Base-by-base conservation (phyloP, 2,329 filamentous ascomycete genomes). In the Penicillium sp. region DNA sequence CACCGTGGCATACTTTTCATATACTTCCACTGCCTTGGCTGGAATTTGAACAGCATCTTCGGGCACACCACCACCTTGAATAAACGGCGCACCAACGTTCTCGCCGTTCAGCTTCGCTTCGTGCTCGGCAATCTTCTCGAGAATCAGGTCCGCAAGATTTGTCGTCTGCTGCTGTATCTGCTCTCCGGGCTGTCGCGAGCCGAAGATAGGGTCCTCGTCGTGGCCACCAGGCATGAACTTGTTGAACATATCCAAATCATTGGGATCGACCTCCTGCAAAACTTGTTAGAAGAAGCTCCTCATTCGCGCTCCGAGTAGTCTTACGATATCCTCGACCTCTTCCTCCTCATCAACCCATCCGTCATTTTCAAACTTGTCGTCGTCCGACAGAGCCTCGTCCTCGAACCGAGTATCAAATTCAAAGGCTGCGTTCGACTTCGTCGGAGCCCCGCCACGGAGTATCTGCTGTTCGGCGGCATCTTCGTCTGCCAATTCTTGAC, bases 91-190 rank as follows among this genome's bases (percentile, higher is more conserved):
- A 50, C 63, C 61, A 14, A 38, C 52, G 43, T 77, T 74, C 47
- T 79, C 72, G 3, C 74, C 76, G 12, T 74, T 81, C 64, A 88
- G 82, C 35, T 83, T 83, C 4, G 91, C 90, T 79, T 99, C 95
- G 70, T 96, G 91, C 60, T 90, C 89, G 4, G 92, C 92, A 72
- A 99, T 99, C 78, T 96, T 96, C 72, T 94, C 88, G 59, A 99
- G 80, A 65, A 99, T 99, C 63, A 99, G 81, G 71, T 96, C 93
- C 15, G 95, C 92, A 58, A 99, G 82, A 75, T 98, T 96, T 63
- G 90, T 91, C 14, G 84, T 82, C 59, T 84, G 80, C 14, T 31
- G 79, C 14, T 53, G 50, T 15, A 82, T 82, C 42, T 80, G 79
- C 38, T 77, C 76, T 12, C 79, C 80, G 5, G 69, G 63, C 8